Evolutionary conservation across 257 asterid species (phyloP), one percentile per base, ranked within the genome.

Genomic region (Ballota nigra): DNA sequence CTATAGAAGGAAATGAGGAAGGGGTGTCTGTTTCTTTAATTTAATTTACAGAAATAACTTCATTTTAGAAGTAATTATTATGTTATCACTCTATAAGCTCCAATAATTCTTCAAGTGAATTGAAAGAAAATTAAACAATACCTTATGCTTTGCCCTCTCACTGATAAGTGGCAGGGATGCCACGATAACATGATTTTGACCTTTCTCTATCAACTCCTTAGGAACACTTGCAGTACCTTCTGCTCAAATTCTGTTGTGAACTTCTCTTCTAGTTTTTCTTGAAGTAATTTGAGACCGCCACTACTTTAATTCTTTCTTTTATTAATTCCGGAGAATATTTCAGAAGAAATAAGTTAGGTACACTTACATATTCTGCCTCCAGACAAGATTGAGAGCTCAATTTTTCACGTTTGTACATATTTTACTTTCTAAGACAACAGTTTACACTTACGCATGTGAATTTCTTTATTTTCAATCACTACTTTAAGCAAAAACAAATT

Each of bases 251-350:
- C 97, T 47, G 64, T 72, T 78, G 36, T 75, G 75, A 81, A 87
- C 53, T 84, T 82, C 75, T 85, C 91, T 68, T 95, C 95, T 66
- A 88, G 77, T 68, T 82, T 84, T 67, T 95, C 96, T 79, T 89
- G 84, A 76, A 95, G 99, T 49, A 94, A 81, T 83, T 87, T 92
- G 68, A 92, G 91, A 75, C 98, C 93, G 87, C 96, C n/a, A 87
- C 90, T 62, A 96, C 96, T 81, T 83, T 91, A 20, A 76, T 82
- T 79, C 81, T 90, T 84, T 95, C 99, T 79, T 82, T 92, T 76
- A 78, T 78, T 70, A 95, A 70, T 79, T 95, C 98, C 99, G 92
- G 88, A 65, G 75, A 71, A 80, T 15, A 58, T 66, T 65, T 70
- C 22, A 63, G 61, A 36, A 49, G 49, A 3, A 74, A 49, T 3